Percentiles rank a stretch among this genome's conserved stretches.
These are phyloP conservation scores for Calamus simplicifolius DNA, from an alignment of 176 grass and related monocot genomes.

Conservation along the genomic window DNA sequence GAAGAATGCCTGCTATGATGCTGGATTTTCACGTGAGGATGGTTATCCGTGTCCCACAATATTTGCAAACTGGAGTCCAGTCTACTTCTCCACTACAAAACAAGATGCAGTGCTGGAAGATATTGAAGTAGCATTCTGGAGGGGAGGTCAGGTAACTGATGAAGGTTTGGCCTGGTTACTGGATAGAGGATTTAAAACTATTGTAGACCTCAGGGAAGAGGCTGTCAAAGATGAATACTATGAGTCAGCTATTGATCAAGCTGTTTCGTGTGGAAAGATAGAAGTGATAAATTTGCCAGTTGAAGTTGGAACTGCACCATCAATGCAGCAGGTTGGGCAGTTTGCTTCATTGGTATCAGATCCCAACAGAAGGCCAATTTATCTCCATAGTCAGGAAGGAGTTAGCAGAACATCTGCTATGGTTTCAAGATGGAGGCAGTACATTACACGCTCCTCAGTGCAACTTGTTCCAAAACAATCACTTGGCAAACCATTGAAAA, in stretches of 20 bases:
- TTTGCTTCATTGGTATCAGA: conserved; percentile 71
- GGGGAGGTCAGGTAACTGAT: conserved; percentile 82
- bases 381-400: conserved; percentile 92
- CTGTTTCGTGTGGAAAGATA: conserved; percentile 65
- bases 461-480: conserved; percentile 24
- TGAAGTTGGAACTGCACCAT: conserved; percentile 72
- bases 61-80: conserved; percentile 89
- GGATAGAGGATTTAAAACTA: conserved; percentile 70
- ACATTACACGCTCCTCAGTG: conserved; percentile 51
- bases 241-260: conserved; percentile 44
- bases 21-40: conserved; percentile 71
- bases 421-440: conserved; percentile 95
- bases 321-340: conserved; percentile 59
- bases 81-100: conserved; percentile 37
- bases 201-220: conserved; percentile 75
- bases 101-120: conserved; percentile 50
- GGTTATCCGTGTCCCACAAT: conserved; percentile 70
- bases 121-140: conserved; percentile 82
- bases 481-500: conserved; percentile 33
- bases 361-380: conserved; percentile 54
- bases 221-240: conserved; percentile 67
- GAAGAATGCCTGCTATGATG: conserved; percentile 83
- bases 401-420: conserved; percentile 79
- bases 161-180: conserved; percentile 77
- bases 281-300: conserved; percentile 79